phyloP scores from a whole-genome alignment of 805 yeast genomes.

The Scheffersomyces stipitis region DNA sequence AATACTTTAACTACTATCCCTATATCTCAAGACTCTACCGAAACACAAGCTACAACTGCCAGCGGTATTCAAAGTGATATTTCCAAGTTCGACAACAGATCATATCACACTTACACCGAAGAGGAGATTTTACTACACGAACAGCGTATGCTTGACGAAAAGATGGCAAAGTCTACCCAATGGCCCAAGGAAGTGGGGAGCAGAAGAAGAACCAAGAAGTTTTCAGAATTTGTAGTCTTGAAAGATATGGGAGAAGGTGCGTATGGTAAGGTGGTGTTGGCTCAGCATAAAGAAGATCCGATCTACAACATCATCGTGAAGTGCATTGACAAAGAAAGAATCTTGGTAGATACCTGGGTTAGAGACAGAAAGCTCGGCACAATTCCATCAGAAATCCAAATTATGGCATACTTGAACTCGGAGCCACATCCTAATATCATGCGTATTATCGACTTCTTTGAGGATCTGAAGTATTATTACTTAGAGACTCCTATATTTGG shows the following conservation, averaged over 20 bases:
- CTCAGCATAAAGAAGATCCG: constrained; percentile 62
- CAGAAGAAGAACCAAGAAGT: constrained; percentile 66
- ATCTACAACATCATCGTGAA: constrained; percentile 74
- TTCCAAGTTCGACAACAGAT: neutral
- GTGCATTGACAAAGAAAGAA: constrained; percentile 87
- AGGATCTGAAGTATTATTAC: constrained; percentile 85
- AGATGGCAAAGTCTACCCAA: constrained; percentile 33
- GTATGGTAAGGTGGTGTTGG: constrained; percentile 88
- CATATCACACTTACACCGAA: constrained; percentile 33
- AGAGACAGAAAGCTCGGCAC: constrained; percentile 89
- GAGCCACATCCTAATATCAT: constrained; percentile 87
- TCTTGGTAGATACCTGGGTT: constrained; percentile 96
- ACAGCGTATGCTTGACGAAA: constrained; percentile 40
- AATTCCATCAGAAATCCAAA: constrained; percentile 93
- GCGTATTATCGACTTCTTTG: constrained; percentile 86
- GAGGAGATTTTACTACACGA: constrained; percentile 47
- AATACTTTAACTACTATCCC: neutral
- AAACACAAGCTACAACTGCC: neutral
- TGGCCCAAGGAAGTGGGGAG: constrained; percentile 62
- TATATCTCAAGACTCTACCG: neutral
- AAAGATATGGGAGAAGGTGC: constrained; percentile 95
- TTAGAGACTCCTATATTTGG: constrained; percentile 93
- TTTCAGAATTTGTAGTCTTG: constrained; percentile 66
- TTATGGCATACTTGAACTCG: constrained; percentile 76
- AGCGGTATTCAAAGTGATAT: neutral